phyloP scores from a whole-genome alignment of 306 rosid species.

The Trifolium pratense region DNA sequence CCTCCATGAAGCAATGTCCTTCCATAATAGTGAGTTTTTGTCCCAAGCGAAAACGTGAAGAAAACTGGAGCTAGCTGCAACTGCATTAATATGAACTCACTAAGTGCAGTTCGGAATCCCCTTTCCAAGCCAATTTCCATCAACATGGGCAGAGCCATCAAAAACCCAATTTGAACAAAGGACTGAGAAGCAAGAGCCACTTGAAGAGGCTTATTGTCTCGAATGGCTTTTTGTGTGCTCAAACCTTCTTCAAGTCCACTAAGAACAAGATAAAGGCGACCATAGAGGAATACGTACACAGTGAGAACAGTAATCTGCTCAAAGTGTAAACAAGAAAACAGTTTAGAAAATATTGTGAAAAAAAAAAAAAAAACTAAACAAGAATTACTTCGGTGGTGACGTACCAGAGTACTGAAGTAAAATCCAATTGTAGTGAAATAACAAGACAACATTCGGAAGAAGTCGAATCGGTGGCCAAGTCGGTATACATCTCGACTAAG shows the following conservation, averaged over 20 bases:
- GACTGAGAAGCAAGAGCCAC: conserved; percentile 98
- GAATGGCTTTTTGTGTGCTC: conserved; percentile 71
- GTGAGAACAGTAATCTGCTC: conserved; percentile 95
- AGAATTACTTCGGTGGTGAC: conserved; percentile 15
- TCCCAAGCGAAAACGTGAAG: conserved; percentile 95
- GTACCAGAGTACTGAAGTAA: conserved; percentile 93
- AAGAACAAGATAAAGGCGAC: conserved; percentile 95
- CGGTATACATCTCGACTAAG: conserved; percentile 93
- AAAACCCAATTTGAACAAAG: conserved; percentile 93
- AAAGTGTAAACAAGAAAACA: conserved; percentile 30
- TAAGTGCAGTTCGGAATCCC: conserved; percentile 95
- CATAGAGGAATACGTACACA: conserved; percentile 90
- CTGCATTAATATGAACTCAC: conserved; percentile 95
- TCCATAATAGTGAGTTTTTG: conserved; percentile 95
- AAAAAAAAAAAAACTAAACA: conserved; percentile 10
- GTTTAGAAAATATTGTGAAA: conserved; percentile 27
- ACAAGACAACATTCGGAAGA: conserved; percentile 92
- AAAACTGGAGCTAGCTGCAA: conserved; percentile 95
- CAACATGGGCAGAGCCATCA: conserved; percentile 96
- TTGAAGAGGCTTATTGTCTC: conserved; percentile 97
- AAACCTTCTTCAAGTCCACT: conserved; percentile 97
- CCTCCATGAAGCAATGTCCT: conserved; percentile 99
- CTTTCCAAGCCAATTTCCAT: conserved; percentile 98
- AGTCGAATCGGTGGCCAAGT: conserved; percentile 98
- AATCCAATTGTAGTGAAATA: conserved; percentile 96